Evolutionary conservation across 495 filamentous ascomycete species (phyloP).

Genomic region (Penicillium soppii): DNA sequence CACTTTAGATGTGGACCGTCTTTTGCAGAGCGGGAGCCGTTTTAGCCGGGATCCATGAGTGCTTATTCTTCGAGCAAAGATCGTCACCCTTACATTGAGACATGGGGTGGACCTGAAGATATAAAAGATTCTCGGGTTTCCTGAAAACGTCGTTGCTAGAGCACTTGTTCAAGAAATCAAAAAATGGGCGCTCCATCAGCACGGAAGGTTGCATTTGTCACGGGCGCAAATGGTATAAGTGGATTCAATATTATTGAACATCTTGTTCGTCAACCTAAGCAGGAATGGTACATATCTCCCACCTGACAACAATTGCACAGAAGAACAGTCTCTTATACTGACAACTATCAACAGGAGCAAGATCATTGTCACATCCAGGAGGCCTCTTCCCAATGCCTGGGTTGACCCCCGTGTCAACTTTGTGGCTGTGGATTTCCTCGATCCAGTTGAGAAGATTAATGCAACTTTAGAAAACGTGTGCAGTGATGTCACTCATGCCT

Average conservation of each 20-base stretch:
- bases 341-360: constrained; percentile 8
- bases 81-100: too few species aligned
- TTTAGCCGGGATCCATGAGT: neutral
- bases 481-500: constrained; percentile 27
- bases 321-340: neutral
- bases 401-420: constrained; percentile 26
- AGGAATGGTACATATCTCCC: constrained; percentile 16
- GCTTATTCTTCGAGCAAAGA: neutral
- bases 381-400: constrained; percentile 15
- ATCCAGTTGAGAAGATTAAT: constrained; percentile 6
- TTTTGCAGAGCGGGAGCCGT: neutral
- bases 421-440: constrained; percentile 22
- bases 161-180: neutral
- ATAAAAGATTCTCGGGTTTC: neutral
- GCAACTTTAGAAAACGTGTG: constrained; percentile 11
- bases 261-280: constrained; percentile 16
- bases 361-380: constrained; percentile 29
- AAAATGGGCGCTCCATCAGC: neutral
- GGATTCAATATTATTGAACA: constrained; percentile 29
- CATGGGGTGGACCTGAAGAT: too few species aligned
- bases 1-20: too few species aligned
- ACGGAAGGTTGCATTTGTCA: constrained; percentile 28
- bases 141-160: neutral
- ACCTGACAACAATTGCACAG: neutral
- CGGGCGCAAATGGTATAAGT: constrained; percentile 34